Evolutionary conservation across 1,284 basidiomycete genomes (phyloP).

Genomic region (Schizophyllum commune): DNA sequence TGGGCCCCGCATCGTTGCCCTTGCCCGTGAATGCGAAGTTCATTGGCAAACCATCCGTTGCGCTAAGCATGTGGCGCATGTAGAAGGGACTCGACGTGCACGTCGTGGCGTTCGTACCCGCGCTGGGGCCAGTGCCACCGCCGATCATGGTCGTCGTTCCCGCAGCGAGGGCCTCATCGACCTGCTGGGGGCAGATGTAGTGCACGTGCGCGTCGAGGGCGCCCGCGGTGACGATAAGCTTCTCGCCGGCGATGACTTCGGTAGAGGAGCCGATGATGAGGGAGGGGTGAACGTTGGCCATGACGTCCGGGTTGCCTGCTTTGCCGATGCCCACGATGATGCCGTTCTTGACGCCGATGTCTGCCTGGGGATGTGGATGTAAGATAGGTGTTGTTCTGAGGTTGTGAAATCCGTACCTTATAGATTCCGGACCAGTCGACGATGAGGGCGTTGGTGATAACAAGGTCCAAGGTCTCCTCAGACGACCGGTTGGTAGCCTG

Average conservation of each 20-base stretch:
- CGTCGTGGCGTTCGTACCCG: conserved; percentile 90
- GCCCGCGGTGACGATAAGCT: conserved; percentile 90
- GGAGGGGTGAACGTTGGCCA: conserved; percentile 71
- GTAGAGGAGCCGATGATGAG: conserved; percentile 85
- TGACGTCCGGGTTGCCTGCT: conserved; percentile 93
- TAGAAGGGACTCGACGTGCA: conserved; percentile 89
- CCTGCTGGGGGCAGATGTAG: conserved; percentile 92
- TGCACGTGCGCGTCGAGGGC: conserved; percentile 90
- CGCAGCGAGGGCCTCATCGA: conserved; percentile 60
- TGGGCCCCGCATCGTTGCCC: conserved; percentile 83
- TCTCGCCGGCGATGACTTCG: conserved; percentile 93
- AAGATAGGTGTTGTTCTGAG: too few relatives aligned
- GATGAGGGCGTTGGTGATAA: conserved; percentile 93
- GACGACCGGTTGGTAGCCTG: conserved; percentile 77
- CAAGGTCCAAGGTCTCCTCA: conserved; percentile 73
- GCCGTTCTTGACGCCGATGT: conserved; percentile 89
- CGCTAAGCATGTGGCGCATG: conserved; percentile 81
- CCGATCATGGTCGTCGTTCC: conserved; percentile 87
- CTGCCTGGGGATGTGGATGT: conserved; percentile 56
- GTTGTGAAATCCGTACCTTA: too few relatives aligned
- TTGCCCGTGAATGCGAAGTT: conserved; percentile 94
- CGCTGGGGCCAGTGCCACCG: conserved; percentile 89
- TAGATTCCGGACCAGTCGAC: conserved; percentile 94
- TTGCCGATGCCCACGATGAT: conserved; percentile 88
- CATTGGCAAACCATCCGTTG: conserved; percentile 84